Conservation (phyloP, 1,284 basidiomycete genomes). For the Phylloboletellus chloephorus region DNA sequence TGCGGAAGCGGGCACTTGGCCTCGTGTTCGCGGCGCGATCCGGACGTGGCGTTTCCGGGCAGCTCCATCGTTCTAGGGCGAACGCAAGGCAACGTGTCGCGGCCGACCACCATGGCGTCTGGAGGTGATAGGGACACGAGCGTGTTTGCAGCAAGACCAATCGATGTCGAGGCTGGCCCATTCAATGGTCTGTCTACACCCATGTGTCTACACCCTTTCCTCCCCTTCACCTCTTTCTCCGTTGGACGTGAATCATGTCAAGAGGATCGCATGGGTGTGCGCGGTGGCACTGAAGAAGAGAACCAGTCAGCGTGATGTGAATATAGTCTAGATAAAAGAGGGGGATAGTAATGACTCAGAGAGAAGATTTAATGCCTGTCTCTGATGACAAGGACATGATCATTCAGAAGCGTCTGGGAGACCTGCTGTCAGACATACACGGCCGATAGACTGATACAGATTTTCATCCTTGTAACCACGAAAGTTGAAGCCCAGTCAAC, state of each 20-base stretch:
- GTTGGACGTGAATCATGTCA: conserved; percentile 3
- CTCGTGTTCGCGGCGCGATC: conserved; percentile 26
- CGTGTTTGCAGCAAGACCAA: background rate
- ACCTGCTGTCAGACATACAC: conserved; percentile 21
- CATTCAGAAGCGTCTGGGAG: conserved; percentile 28
- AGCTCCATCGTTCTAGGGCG: conserved; percentile 10
- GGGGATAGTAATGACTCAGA: conserved; percentile 22
- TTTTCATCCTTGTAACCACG: conserved; percentile 20
- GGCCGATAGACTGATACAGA: conserved; percentile 17
- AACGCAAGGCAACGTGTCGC: conserved; percentile 15
- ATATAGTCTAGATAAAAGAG: background rate
- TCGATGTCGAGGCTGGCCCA: background rate
- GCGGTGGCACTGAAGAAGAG: conserved; percentile 2
- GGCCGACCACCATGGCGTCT: conserved; percentile 3
- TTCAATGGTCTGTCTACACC: background rate
- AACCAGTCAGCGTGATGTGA: conserved; percentile 13
- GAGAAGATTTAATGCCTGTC: conserved; percentile 29
- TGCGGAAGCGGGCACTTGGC: conserved; percentile 24
- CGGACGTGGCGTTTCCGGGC: conserved; percentile 7
- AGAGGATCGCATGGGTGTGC: background rate
- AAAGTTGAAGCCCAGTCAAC: background rate
- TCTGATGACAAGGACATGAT: conserved; percentile 11
- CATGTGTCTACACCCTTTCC: conserved; percentile 1
- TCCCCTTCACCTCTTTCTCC: background rate
- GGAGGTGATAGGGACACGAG: conserved; percentile 3